Evolutionary conservation across 371 early-diverging fungal genomes (phyloP), one percentile per base, ranked within the genome.

Genomic region (Syncephalastrum contaminatum): DNA sequence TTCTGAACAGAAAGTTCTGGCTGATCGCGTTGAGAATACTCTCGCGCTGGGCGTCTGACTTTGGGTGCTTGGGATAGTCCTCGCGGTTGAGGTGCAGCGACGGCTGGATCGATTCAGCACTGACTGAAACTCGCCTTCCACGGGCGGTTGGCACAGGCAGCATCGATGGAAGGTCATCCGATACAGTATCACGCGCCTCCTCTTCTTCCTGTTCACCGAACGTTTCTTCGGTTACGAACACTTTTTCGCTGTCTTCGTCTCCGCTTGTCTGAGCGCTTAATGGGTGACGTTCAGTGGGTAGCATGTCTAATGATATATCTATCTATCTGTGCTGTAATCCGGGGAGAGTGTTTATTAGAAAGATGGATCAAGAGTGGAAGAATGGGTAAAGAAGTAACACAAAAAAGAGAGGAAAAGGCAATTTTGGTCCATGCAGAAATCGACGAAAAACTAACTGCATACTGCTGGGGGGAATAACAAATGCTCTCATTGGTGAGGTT

Each of bases 101-200:
- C 8, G 98, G 97, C 19, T 92, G 88, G 89, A 98, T 93, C 16
- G 95, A 95, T 73, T 97, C 97, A 14, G 99, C 97, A 52, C 91
- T 91, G 51, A 99, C 97, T 18, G 94, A 94, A 40, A 93, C 91
- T 56, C 99, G 93, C 25, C 99, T 84, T n/a, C 90, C 91, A 12
- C 80, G 70, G 56, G 73, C 70, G 39, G 39, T 92, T 87, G 63
- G 91, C 89, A 67, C 93, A 82, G 40, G 80, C 5, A 63, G 45
- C 56, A 60, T 41, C 1, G 62, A 41, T 30, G 62, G 59, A 53
- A 66, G 55, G 30, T 53, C 60, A 49, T 60, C 67, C 12, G 59
- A 53, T 46, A 63, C 45, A 4, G 53, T 54, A 36, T 67, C 67
- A 24, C 67, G 63, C n/a, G 59, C 59, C 56, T 75, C 76, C 21